Base-by-base conservation (phyloP, 163 green algal species). In the Chloromonas sp. region DNA sequence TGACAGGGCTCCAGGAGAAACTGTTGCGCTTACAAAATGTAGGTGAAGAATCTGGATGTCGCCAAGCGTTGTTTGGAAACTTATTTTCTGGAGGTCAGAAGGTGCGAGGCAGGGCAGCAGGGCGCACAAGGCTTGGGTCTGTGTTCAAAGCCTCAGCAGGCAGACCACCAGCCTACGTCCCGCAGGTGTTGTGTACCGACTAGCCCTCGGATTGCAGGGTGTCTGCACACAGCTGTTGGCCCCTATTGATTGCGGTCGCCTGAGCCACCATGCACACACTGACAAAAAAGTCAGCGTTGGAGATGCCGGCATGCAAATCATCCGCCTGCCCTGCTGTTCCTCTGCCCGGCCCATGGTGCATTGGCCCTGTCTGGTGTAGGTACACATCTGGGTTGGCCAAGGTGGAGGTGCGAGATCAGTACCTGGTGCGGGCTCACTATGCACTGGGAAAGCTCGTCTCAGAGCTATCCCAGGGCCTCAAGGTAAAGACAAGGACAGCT, bases 1-100 rank as follows among this genome's bases (percentile, higher is more conserved):
- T 36, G 36, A 36, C 36, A 36, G 36, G 36, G 36, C 36, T 36
- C 36, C 36, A 36, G 36, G 36, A 36, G 36, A 36, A 36, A 36
- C 36, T 36, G 36, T 36, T 36, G 36, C 36, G 36, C 36, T 36
- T 36, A 36, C 36, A 36, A 36, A 36, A 82, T 79, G 60, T 86
- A 92, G 87, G 85, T 91, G 1, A 70, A 84, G 2, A 87, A 89
- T 60, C 71, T 92, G 61, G 89, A 92, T 11, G 60, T 92, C 0
- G 87, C 89, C 0, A 83, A 87, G 36, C 82, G 88, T 13, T 91
- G 87, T 78, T 78, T 91, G 36, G 85, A 92, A 78, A 82, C 83
- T 0, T 91, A 92, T 78, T 87, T 90, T 60, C 71, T 91, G 76
- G 89, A 91, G 66, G 74, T 76, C 5, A 14, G 79, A 36, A 85